phyloP scores from a whole-genome alignment of 2,329 filamentous ascomycete genomes.

The Colletotrichum tabaci region DNA sequence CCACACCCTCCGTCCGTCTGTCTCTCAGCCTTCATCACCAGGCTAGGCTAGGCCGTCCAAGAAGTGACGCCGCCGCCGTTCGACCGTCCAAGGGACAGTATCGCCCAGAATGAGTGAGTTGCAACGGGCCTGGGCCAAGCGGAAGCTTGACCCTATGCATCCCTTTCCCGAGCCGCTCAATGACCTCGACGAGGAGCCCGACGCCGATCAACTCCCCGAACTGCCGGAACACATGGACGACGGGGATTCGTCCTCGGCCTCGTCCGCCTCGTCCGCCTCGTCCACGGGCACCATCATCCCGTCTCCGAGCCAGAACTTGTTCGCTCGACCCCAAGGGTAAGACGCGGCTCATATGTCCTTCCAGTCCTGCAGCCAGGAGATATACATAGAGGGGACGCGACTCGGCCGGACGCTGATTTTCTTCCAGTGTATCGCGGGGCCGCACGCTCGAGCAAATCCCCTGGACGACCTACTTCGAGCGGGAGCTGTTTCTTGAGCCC shows the following conservation, averaged over 20 bases:
- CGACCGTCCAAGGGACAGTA: neutral
- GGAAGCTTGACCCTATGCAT: constrained; percentile 75
- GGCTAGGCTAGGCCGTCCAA: neutral
- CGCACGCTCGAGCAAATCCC: constrained; percentile 76
- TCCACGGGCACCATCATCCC: constrained; percentile 94
- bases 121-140: constrained; percentile 83
- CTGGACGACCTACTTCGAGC: constrained; percentile 93
- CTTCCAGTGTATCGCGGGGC: constrained; percentile 52
- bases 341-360: constrained; percentile 45
- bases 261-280: constrained; percentile 78
- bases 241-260: constrained; percentile 81
- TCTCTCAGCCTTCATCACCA: too few species aligned
- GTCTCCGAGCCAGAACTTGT: constrained; percentile 79
- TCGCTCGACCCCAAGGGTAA: constrained; percentile 79
- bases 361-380: neutral
- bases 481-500: constrained; percentile 82
- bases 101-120: constrained; percentile 79
- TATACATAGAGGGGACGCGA: neutral
- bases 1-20: neutral
- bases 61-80: neutral
- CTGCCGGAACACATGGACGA: constrained; percentile 65
- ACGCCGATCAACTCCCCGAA: constrained; percentile 62
- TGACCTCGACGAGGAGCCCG: constrained; percentile 68
- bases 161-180: constrained; percentile 66
- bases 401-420: constrained; percentile 14